Base-by-base conservation (phyloP, 2,329 filamentous ascomycete genomes). In the Orbilia brochopaga region DNA sequence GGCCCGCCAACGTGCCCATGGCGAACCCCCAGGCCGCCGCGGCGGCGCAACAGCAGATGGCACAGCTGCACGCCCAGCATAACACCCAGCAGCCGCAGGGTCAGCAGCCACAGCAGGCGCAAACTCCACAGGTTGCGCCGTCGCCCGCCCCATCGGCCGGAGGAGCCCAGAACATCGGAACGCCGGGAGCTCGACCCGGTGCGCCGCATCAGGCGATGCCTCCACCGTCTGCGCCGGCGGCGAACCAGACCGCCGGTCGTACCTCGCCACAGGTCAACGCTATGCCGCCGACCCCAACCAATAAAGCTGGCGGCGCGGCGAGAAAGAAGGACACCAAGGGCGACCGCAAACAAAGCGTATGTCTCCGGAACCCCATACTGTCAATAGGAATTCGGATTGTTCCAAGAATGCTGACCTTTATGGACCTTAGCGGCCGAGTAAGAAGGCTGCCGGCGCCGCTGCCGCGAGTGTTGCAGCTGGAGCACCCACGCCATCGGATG, bases 311-410 rank as follows among this genome's bases (percentile, higher is more conserved):
- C 82, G 80, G 88, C 2, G 87, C 86, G 35, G 88, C 89, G 0
- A 92, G 91, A 79, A 93, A 93, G 84, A 90, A 91, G 82, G 86
- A 87, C 32, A 81, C 81, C 3, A 88, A 88, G 79, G 84, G 82
- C 72, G 89, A 88, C 79, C 82, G 81, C 65, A 90, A 91, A 87
- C 88, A 90, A 84, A 81, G 82, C 77, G 63, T 69, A 70, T 63
- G 65, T 64, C 51, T 58, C 61, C 40, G 76, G 74, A 76, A 76
- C 75, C 74, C 77, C 74, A 74, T n/a, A 5, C n/a, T 44, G 6
- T 4, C 40, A 10, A n/a, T n/a, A 5, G 7, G 40, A 8, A 5
- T 44, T 10, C 10, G 5, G 8, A 5, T 21, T 19, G 44, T 21
- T 48, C 8, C 21, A 2, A 11, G 13, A 57, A 23, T 57, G 44